Base-by-base conservation (phyloP, 495 filamentous ascomycete genomes). In the Lophium mytilinum region DNA sequence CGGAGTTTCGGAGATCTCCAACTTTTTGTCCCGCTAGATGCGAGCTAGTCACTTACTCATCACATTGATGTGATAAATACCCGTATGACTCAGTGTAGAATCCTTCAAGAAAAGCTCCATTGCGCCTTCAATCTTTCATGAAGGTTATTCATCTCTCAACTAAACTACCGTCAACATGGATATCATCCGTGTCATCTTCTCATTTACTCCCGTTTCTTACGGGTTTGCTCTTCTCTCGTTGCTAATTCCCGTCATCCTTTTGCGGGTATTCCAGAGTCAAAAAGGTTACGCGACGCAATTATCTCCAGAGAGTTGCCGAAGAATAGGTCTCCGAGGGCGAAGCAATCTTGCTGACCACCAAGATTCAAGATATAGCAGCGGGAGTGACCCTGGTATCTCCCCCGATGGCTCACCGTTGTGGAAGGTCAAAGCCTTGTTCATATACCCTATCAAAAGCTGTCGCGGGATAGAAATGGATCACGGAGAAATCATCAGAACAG, bases 391-490 rank as follows among this genome's bases (percentile, higher is more conserved):
- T 17, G 33, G 46, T 6, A 45, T 36, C 10, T 9, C 6, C 6
- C 15, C 9, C 7, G 21, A 39, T n/a, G 37, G 52, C 24, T 57
- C 54, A n/a, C 50, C 53, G 5, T 30, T 43, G 52, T 85, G 79
- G 78, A 77, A 67, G 18, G 75, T 96, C 61, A 89, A 90, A 69
- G 87, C 86, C 47, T 78, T 96, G 39, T 90, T 85, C 74, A 84
- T 89, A 40, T 95, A 91, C 68, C 92, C 92, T 0, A 73, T 96
- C 62, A 96, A 96, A 73, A 89, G 86, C 55, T 96, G 91, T 68
- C 75, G 78, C 58, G 88, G 85, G 12, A 82, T 96, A 17, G 89
- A 95, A 71, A 66, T 96, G 50, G 72, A 79, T 52, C 64, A 75
- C 50, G 83, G 80, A 42, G 81, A 83, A 49, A 78, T 95, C 4